These are phyloP conservation scores for Hibiscus tridactylites DNA, from an alignment of 345 rosid genomes.

Conservation along the genomic window DNA sequence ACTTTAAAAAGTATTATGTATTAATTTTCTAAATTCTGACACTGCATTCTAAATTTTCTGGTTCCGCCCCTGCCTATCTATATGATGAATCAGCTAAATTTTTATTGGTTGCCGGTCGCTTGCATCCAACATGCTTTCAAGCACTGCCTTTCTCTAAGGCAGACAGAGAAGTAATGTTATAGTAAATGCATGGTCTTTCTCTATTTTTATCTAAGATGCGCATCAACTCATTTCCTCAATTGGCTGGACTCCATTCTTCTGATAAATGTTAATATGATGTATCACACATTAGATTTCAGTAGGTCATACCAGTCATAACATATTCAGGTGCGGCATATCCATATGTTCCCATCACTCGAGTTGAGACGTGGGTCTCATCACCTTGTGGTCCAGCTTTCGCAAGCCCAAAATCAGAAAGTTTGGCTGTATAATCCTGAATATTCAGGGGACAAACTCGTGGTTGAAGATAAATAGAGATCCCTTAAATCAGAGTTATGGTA, in stretches of 20 bases:
- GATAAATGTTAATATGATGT: neutral
- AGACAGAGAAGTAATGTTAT: too few species aligned
- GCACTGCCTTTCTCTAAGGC: neutral
- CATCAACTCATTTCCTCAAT: neutral
- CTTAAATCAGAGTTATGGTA: slow-evolving; percentile 63
- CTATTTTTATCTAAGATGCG: too few species aligned
- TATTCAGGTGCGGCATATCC: slow-evolving; percentile 68
- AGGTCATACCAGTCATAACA: slow-evolving; percentile 81
- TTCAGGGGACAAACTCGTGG: slow-evolving; percentile 15
- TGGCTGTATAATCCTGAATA: slow-evolving; percentile 84
- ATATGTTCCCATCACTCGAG: slow-evolving; percentile 57
- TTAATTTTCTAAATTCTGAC: too few species aligned
- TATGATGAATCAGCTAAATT: neutral
- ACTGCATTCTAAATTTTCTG: too few species aligned
- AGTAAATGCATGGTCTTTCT: too few species aligned
- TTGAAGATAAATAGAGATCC: neutral
- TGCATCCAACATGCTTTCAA: neutral
- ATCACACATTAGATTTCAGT: slow-evolving; percentile 1
- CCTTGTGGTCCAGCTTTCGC: slow-evolving; percentile 99
- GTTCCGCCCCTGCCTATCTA: neutral
- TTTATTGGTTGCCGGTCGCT: neutral
- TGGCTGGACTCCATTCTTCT: neutral
- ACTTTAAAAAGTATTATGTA: too few species aligned
- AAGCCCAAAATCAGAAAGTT: slow-evolving; percentile 95
- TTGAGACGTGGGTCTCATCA: slow-evolving; percentile 92